phyloP scores from a whole-genome alignment of 2,329 filamentous ascomycete genomes.

The Cryphonectria japonica region DNA sequence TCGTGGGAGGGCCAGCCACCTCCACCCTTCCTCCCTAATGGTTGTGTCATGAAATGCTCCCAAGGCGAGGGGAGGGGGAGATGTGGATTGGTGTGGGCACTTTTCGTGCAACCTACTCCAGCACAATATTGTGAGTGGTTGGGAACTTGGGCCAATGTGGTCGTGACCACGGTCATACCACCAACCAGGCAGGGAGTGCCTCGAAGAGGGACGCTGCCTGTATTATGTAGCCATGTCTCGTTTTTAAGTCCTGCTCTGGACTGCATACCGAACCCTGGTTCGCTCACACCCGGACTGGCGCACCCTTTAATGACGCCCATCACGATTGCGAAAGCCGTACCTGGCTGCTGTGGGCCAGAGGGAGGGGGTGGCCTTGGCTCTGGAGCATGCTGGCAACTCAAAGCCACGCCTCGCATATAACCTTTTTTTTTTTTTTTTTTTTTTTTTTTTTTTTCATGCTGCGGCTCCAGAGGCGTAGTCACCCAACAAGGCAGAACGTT shows the following conservation, averaged over 20 bases:
- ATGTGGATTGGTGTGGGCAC: not conserved
- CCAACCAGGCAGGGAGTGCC: constrained; percentile 1
- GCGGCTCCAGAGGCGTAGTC: not conserved
- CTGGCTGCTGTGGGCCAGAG: not conserved
- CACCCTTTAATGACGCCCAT: not conserved
- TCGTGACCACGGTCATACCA: not conserved
- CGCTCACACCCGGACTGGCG: not conserved
- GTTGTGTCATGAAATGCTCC: constrained; percentile 11
- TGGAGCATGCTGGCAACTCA: no score
- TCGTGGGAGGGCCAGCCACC: not conserved
- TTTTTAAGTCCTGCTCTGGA: not conserved
- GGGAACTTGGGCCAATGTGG: constrained; percentile 10
- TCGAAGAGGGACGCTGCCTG: not conserved
- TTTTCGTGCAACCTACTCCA: not conserved
- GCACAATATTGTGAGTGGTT: constrained; percentile 3
- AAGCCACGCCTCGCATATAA: not conserved
- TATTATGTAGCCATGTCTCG: not conserved
- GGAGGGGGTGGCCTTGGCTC: no score
- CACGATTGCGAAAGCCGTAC: not conserved
- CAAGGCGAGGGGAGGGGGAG: not conserved
- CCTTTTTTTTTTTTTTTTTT: not conserved
- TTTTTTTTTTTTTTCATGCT: not conserved
- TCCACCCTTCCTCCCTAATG: not conserved
- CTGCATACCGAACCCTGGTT: not conserved
- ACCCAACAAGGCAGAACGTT: not conserved